These are phyloP conservation scores for Phytophthora ohioensis DNA, from an alignment of 352 stramenopile genomes.

Conservation along the genomic window DNA sequence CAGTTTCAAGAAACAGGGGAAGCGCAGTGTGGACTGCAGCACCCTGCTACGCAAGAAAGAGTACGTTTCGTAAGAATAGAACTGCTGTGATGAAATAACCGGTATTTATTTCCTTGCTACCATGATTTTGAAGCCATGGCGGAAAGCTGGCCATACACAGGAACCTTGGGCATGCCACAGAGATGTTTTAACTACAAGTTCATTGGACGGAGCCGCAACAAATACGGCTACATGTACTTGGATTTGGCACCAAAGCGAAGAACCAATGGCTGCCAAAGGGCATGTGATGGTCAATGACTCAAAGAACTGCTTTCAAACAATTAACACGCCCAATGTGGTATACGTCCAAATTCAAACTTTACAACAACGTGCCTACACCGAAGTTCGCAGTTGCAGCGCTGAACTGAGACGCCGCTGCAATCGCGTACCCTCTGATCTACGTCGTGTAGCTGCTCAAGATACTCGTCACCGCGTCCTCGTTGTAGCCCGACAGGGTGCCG, in stretches of 20 bases:
- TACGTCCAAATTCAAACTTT: background rate
- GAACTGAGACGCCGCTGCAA: conserved; percentile 23
- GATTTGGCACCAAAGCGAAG: too few relatives aligned
- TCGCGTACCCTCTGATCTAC: conserved; percentile 24
- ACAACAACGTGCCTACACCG: conserved; percentile 17
- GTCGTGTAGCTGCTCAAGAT: conserved; percentile 27
- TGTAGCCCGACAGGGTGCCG: conserved; percentile 27
- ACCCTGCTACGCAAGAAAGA: conserved; percentile 6
- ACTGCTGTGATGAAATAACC: conserved; percentile 9
- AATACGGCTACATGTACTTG: too few relatives aligned
- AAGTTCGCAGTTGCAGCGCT: conserved; percentile 16
- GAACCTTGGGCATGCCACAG: too few relatives aligned
- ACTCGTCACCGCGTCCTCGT: conserved; percentile 24
- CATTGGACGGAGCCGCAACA: background rate
- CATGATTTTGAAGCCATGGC: conserved; percentile 10
- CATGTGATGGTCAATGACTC: background rate
- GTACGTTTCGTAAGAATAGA: conserved; percentile 36
- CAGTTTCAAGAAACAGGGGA: background rate
- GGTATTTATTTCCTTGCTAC: conserved; percentile 13
- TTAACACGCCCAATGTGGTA: background rate
- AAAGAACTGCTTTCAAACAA: background rate
- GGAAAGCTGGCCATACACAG: background rate
- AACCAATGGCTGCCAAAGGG: too few relatives aligned
- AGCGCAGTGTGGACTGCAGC: background rate
- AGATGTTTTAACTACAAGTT: too few relatives aligned